Evolutionary conservation across 495 filamentous ascomycete genomes (phyloP), one percentile per base, ranked within the genome.

Genomic region (Penicillium waksmanii): DNA sequence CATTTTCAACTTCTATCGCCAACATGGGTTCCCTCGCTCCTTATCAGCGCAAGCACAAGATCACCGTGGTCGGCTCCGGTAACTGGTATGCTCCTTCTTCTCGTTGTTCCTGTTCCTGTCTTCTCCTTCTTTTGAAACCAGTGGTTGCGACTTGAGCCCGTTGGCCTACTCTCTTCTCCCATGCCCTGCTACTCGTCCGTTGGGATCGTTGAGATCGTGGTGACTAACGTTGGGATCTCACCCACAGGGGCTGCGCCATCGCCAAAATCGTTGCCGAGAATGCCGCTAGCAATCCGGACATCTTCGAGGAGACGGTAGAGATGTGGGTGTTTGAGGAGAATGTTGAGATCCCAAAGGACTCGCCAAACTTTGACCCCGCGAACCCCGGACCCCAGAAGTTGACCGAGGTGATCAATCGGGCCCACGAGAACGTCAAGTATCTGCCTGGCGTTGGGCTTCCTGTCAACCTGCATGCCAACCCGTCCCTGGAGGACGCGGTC

Each of bases 271-370:
- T 96, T 51, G 93, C 95, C 57, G 93, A 99, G 77, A 98, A 96
- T 76, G 88, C 92, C 21, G 80, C 80, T 55, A 85, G 80, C 62
- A 82, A 97, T 73, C 79, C 86, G 0, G 84, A 90, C 31, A 62
- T 96, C 47, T 99, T 98, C 70, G 88, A 97, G 61, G 76, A 86
- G 64, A 84, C 92, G 54, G 93, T 99, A 40, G 90, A 94, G 75
- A 98, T 99, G 94, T 98, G 91, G 91, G 94, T 96, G 67, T 95
- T 85, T 61, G 91, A 97, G 77, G 93, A 97, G 76, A 86, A 93
- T 49, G 86, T 93, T 42, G 84, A 85, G 51, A 77, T 96, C 53
- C 75, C 89, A n/a, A 79, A 86, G 66, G 75, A 75, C 47, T 89
- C 85, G 10, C 78, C 77, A 42, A 77, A 88, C 76, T 86, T 87